Percentiles rank a stretch among this genome's conserved stretches.
These are phyloP conservation scores for Leucosporidium creatinivorum DNA, from an alignment of 768 basidiomycete species.

Conservation along the genomic window DNA sequence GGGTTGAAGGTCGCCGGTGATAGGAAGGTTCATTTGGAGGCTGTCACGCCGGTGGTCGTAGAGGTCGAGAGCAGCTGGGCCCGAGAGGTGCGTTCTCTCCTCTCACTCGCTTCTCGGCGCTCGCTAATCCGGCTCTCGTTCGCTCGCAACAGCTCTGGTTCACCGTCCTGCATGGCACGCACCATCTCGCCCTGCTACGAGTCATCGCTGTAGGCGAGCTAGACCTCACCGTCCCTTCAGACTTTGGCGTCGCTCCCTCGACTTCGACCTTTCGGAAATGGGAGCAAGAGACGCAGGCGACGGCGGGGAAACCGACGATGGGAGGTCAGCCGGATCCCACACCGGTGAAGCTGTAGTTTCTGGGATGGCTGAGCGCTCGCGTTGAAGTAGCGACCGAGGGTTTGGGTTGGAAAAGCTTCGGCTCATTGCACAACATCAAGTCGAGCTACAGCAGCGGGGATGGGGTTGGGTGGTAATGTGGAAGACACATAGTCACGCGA, in stretches of 20 bases:
- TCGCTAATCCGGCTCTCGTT: not conserved
- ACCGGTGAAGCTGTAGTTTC: too few species aligned
- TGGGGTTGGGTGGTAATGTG: too few species aligned
- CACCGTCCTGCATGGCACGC: conserved; percentile 20
- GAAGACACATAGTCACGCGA: too few species aligned
- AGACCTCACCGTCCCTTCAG: conserved; percentile 12
- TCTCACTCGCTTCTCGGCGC: not conserved
- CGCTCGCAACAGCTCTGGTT: conserved; percentile 19
- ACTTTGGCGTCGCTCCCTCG: conserved; percentile 36
- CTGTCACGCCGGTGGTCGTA: conserved; percentile 24
- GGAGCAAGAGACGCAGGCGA: not conserved
- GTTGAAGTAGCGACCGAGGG: too few species aligned
- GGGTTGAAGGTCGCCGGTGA: not conserved
- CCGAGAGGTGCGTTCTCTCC: conserved; percentile 16
- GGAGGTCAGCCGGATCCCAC: too few species aligned
- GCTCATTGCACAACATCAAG: too few species aligned
- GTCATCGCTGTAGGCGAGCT: conserved; percentile 29
- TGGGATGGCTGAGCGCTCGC: too few species aligned
- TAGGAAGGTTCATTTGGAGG: conserved; percentile 14
- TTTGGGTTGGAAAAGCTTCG: too few species aligned
- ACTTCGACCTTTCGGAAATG: conserved; percentile 18
- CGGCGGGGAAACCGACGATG: too few species aligned
- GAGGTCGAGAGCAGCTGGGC: conserved; percentile 21
- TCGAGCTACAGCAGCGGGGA: too few species aligned
- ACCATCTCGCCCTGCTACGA: conserved; percentile 22